Percentiles rank a stretch among this genome's conserved stretches.
Evolutionary conservation across 1,139 yeast species (phyloP).

Genomic region (Blastobotrys elegans): DNA sequence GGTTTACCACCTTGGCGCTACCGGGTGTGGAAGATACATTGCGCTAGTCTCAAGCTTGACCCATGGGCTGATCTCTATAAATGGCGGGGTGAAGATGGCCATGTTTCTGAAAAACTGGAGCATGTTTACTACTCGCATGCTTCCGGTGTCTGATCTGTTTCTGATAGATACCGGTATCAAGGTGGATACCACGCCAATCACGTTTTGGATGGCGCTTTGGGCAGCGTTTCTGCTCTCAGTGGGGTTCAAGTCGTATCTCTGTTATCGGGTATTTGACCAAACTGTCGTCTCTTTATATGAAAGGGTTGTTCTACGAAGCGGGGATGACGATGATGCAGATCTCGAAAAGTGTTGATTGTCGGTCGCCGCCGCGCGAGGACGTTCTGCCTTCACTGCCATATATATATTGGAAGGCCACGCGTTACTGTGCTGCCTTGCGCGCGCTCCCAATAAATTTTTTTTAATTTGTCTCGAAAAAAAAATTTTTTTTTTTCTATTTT

Average conservation of each 20-base stretch:
- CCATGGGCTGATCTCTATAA: not conserved
- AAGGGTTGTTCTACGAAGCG: no score
- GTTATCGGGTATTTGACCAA: not conserved
- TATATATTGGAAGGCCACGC: no score
- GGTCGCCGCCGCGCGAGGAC: no score
- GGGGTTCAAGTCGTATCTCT: not conserved
- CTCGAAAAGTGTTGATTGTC: no score
- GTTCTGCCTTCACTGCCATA: no score
- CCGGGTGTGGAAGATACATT: not conserved
- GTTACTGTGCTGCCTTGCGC: no score
- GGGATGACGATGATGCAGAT: no score
- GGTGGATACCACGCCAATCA: not conserved
- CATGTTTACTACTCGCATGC: not conserved
- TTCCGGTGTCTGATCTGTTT: not conserved
- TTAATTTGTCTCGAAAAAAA: no score
- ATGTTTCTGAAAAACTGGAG: not conserved
- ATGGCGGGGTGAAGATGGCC: not conserved
- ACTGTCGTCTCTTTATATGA: not conserved
- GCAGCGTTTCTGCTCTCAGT: not conserved
- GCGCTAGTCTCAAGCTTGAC: no score
- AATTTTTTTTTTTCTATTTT: constrained; percentile 1
- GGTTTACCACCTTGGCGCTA: not conserved
- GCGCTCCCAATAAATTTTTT: no score
- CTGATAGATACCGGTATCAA: not conserved
- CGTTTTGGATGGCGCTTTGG: not conserved